Evolutionary conservation across 805 yeast genomes (phyloP), one percentile per base, ranked within the genome.

Genomic region (Lachancea dasiensis): DNA sequence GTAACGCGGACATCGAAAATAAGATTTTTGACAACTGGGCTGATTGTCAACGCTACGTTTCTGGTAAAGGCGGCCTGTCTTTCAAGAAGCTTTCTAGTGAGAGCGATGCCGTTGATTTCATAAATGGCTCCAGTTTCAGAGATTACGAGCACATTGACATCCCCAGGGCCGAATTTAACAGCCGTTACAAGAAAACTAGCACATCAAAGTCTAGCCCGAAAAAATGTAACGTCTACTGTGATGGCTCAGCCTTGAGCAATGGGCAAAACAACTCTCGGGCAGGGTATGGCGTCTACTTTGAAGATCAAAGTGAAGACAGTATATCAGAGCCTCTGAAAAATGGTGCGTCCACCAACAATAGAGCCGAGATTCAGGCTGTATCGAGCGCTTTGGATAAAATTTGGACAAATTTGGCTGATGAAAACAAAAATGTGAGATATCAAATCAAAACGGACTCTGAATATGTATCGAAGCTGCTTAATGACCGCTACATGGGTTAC

Each of bases 221-320:
- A 27, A 36, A 16, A 7, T 35, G 44, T 7, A 45, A 44, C 17
- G 60, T 86, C 0, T 87, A 73, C 51, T 79, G 86, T 15, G 97
- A 87, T 58, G 97, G 96, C 0, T 83, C 95, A 0, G 67, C 79
- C 0, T 62, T 78, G 7, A 70, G 73, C 4, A 81, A 81, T 49
- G 87, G 86, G 0, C 62, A 51, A 2, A 9, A 32, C 3, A 15
- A 17, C 4, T 55, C 63, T 6, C 41, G 50, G 11, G 61, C 64
- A 0, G 96, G 97, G 0, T 77, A 73, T 50, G 97, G 95, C 17
- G 83, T 82, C 0, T 86, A 64, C 54, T 85, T 71, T 55, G 89
- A 86, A 0, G 61, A 58, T 24, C 81, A 79, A 49, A 41, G 67
- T 2, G 44, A 39, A 16, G 33, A 81, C 31, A 83, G 82, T 54